phyloP scores from a whole-genome alignment of 805 yeast species.

The Saccharomyces eubayanus region DNA sequence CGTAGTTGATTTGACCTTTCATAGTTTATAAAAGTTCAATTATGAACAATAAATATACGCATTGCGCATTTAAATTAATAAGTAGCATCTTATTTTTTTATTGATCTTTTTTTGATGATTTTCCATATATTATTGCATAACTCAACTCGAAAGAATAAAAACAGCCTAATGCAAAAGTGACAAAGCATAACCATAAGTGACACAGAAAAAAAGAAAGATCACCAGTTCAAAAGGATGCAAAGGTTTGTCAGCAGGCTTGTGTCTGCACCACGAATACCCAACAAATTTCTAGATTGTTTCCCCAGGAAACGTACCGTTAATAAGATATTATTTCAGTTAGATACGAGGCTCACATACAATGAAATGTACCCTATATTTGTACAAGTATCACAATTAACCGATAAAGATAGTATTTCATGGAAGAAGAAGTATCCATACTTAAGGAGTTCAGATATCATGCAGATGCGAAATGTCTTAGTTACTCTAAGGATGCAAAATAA shows the following conservation, averaged over 20 bases:
- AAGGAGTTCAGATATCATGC: constrained; percentile 51
- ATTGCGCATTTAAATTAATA: neutral
- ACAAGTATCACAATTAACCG: constrained; percentile 35
- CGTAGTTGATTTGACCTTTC: neutral
- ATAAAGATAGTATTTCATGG: constrained; percentile 10
- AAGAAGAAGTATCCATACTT: constrained; percentile 21
- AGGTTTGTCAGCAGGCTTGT: neutral
- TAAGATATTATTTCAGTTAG: constrained; percentile 56
- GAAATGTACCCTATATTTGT: constrained; percentile 49
- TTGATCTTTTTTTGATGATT: neutral
- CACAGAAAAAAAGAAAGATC: neutral
- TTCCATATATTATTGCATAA: neutral
- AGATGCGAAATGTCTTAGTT: constrained; percentile 58
- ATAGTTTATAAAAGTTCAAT: neutral
- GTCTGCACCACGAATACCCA: neutral
- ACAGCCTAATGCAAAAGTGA: neutral
- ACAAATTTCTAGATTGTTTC: constrained; percentile 35
- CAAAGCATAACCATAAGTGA: neutral
- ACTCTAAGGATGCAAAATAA: constrained; percentile 54
- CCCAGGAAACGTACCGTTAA: constrained; percentile 54
- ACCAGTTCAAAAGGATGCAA: neutral
- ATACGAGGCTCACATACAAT: constrained; percentile 45
- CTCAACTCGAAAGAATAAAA: neutral
- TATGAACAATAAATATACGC: neutral
- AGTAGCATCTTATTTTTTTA: neutral